Conservation (phyloP, 257 asterid species). For the Salvia splendens region DNA sequence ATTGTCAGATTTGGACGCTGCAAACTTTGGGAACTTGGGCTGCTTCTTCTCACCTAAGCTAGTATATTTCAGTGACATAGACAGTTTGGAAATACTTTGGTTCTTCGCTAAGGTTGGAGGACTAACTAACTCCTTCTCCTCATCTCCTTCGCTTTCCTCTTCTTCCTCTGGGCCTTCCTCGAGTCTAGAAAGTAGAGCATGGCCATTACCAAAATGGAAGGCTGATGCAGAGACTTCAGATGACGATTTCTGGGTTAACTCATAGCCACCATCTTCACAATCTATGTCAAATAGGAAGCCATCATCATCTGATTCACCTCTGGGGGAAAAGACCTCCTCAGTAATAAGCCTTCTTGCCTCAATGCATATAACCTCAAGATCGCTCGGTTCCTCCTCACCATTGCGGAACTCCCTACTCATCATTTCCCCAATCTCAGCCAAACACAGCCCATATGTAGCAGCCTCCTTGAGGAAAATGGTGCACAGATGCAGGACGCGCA, state of each 20-base stretch:
- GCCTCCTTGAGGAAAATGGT: conserved; percentile 88
- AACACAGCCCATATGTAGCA: conserved; percentile 76
- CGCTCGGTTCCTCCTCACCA: conserved; percentile 96
- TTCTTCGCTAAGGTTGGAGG: conserved; percentile 36
- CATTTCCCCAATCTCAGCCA: conserved; percentile 98
- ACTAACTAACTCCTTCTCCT: conserved; percentile 37
- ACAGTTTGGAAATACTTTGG: conserved; percentile 48
- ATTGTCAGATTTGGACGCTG: conserved; percentile 51
- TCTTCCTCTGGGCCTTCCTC: conserved; percentile 76
- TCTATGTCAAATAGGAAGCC: conserved; percentile 69
- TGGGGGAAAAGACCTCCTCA: conserved; percentile 57
- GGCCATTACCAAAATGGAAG: conserved; percentile 50
- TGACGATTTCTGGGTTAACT: conserved; percentile 36
- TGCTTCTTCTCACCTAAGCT: conserved; percentile 65
- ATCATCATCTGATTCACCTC: conserved; percentile 49
- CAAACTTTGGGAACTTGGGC: conserved; percentile 49
- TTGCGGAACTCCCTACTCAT: conserved; percentile 88
- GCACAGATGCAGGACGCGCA: conserved; percentile 74
- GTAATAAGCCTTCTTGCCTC: conserved; percentile 72
- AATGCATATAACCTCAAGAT: conserved; percentile 82
- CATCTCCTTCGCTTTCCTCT: conserved; percentile 54
- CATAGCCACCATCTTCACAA: conserved; percentile 61
- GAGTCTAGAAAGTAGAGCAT: conserved; percentile 59
- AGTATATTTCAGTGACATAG: conserved; percentile 54
- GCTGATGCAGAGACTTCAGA: conserved; percentile 44